Evolutionary conservation across 257 asterid species (phyloP).

Genomic region (Thymus quinquecostatus): DNA sequence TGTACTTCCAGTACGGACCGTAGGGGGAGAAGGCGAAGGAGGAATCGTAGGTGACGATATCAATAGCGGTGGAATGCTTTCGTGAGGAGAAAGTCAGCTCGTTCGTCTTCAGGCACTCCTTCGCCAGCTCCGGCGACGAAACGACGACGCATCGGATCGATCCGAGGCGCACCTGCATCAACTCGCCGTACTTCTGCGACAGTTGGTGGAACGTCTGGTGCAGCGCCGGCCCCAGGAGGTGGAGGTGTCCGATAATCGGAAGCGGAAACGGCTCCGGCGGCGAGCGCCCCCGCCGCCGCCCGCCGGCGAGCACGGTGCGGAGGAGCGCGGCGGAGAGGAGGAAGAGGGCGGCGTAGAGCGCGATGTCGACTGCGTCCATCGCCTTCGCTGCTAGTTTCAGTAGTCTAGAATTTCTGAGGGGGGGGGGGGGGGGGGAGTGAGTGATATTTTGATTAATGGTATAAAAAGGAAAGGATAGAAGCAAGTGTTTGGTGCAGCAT

Average conservation of each 20-base stretch:
- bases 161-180: constrained; percentile 51
- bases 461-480: no score
- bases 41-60: constrained; percentile 54
- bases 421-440: no score
- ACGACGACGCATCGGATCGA: constrained; percentile 49
- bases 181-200: constrained; percentile 44
- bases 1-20: constrained; percentile 63
- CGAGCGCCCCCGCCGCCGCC: constrained; percentile 23
- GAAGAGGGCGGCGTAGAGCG: constrained; percentile 36
- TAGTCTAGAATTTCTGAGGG: no score
- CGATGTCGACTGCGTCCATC: neutral
- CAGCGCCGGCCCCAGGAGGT: constrained; percentile 58
- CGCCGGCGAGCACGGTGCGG: neutral
- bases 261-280: constrained; percentile 59
- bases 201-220: constrained; percentile 56
- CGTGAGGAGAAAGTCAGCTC: constrained; percentile 59
- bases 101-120: constrained; percentile 50
- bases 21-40: constrained; percentile 72
- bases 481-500: no score
- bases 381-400: neutral
- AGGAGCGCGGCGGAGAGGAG: constrained; percentile 35
- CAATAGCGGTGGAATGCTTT: constrained; percentile 51
- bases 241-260: constrained; percentile 66
- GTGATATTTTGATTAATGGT: no score
- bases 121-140: constrained; percentile 54